Evolutionary conservation across 2,329 filamentous ascomycete genomes (phyloP), one percentile per base, ranked within the genome.

Genomic region (Curvularia hawaiiensis): DNA sequence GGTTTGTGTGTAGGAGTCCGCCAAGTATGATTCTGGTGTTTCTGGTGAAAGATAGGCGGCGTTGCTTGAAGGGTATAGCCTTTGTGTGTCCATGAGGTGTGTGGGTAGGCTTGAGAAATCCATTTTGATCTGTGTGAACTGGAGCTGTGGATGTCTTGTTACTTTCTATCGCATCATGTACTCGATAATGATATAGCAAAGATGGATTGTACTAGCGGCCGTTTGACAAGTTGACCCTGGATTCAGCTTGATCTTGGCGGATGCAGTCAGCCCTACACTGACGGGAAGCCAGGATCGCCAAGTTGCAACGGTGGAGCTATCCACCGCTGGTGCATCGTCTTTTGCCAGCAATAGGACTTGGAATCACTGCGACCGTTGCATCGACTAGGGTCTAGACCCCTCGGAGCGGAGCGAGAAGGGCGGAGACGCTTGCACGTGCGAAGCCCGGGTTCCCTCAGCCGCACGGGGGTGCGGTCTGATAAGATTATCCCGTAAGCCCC

Each of bases 251-350:
- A 5, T 18, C 44, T 47, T 47, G 44, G 44, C 44, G 12, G 30
- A 33, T 33, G 44, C 30, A 33, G 44, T 47, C 28, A 47, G 44
- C 44, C 44, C 44, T 47, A 33, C n/a, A 47, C 16, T 47, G 20
- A 47, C 44, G 26, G 18, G 12, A 31, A 33, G 18, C 30, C 7
- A 20, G 30, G 11, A 43, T 20, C 18, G 30, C 44, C 44, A n/a
- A 47, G 5, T 11, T 20, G n/a, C 44, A 47, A 12, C 28, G 20
- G 30, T 47, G 44, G 44, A 47, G 44, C 28, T 3, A 47, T 18
- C 12, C 31, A 47, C 30, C 14, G 44, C 28, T 30, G 18, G 22
- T 33, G 44, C 16, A 20, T 20, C 28, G 11, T 12, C 26, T 46
- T 11, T 22, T 47, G 44, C 44, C 28, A 47, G 18, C 18, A 47